A percentile compares a stretch with the other conserved stretches of the same genome.
phyloP scores from a whole-genome alignment of 805 yeast species.

The Candida xyloterini region DNA sequence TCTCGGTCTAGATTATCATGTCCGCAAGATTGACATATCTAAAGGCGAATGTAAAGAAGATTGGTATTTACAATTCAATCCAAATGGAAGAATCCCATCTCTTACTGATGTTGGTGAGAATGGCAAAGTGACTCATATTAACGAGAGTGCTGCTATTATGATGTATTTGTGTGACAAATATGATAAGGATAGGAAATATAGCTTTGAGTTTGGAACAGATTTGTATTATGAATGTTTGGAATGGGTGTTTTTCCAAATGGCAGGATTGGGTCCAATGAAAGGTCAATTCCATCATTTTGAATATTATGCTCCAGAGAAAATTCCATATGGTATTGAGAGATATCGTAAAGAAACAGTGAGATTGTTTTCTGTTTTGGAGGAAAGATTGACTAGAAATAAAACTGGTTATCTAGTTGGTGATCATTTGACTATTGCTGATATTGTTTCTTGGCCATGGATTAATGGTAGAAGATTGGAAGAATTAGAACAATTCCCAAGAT shows the following conservation, averaged over 20 bases:
- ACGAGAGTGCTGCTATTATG: conserved; percentile 63
- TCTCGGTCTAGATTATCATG: conserved; percentile 41
- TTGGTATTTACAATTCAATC: conserved; percentile 55
- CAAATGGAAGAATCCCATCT: conserved; percentile 64
- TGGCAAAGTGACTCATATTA: conserved; percentile 43
- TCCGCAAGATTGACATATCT: conserved; percentile 39
- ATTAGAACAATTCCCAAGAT: conserved; percentile 37
- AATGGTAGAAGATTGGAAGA: conserved; percentile 28
- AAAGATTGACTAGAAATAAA: conserved; percentile 43
- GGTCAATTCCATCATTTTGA: conserved; percentile 57
- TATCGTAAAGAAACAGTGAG: conserved; percentile 50
- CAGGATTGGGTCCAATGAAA: conserved; percentile 59
- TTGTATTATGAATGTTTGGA: conserved; percentile 52
- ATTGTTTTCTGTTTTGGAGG: conserved; percentile 52
- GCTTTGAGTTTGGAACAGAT: conserved; percentile 37
- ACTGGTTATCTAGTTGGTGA: conserved; percentile 60
- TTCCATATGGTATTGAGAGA: conserved; percentile 53
- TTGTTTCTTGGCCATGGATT: conserved; percentile 49
- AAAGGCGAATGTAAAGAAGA: conserved; percentile 49
- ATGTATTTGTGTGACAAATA: conserved; percentile 57
- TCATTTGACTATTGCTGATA: conserved; percentile 58
- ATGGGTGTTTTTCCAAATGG: conserved; percentile 55
- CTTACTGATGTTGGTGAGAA: conserved; percentile 39
- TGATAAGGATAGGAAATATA: conserved; percentile 50
- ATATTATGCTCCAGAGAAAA: conserved; percentile 44